A percentile compares a stretch with the other conserved stretches of the same genome.
Conservation (phyloP, 1,284 basidiomycete species). For the Leccinum holopus region DNA sequence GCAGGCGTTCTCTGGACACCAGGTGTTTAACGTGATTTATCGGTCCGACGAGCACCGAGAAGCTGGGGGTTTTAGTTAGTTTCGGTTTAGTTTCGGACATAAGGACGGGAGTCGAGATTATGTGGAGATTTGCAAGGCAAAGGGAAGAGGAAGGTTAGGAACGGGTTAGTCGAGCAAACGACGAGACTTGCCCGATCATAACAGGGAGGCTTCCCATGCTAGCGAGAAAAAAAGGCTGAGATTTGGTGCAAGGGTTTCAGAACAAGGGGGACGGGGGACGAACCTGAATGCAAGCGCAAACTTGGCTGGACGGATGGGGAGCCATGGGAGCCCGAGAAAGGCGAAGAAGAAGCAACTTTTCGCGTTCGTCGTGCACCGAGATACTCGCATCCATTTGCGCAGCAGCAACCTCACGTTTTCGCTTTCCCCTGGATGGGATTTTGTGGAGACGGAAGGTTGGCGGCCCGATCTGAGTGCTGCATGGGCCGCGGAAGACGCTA, state of each 20-base stretch:
- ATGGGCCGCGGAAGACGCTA: neutral
- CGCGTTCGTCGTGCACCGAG: neutral
- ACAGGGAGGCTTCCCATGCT: constrained; percentile 79
- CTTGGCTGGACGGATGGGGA: constrained; percentile 82
- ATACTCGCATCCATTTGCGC: constrained; percentile 5
- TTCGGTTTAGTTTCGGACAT: neutral
- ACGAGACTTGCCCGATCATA: constrained; percentile 71
- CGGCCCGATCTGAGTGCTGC: constrained; percentile 55
- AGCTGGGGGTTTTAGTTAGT: constrained; percentile 43
- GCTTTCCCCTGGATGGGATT: constrained; percentile 65
- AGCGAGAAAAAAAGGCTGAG: neutral
- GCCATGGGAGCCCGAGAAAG: constrained; percentile 86
- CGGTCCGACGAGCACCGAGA: constrained; percentile 82
- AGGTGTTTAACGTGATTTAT: constrained; percentile 90
- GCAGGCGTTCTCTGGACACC: constrained; percentile 79
- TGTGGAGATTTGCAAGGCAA: neutral
- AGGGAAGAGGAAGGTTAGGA: neutral
- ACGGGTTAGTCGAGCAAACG: neutral
- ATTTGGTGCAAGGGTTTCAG: neutral
- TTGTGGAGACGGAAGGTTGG: constrained; percentile 76
- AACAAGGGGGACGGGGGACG: neutral
- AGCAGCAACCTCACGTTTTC: constrained; percentile 78
- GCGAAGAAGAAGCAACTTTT: constrained; percentile 85
- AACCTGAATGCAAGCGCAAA: constrained; percentile 89
- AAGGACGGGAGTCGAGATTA: no score